These are phyloP conservation scores for Blastobotrys peoriensis DNA, from an alignment of 805 yeast genomes.

Conservation along the genomic window DNA sequence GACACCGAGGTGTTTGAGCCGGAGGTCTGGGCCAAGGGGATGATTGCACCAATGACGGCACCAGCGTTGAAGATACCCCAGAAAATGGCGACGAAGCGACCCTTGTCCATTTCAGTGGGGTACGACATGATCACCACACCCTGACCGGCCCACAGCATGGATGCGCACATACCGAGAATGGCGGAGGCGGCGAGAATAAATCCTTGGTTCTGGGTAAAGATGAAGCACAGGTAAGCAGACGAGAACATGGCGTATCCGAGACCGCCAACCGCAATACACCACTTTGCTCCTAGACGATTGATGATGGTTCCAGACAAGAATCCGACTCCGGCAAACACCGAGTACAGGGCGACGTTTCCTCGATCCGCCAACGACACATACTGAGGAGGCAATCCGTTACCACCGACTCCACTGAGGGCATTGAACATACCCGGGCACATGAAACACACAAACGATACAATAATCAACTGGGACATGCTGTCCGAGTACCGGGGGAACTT, in stretches of 20 bases:
- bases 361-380: not conserved
- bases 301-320: conserved; percentile 52
- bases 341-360: conserved; percentile 43
- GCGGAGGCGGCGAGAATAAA: conserved; percentile 54
- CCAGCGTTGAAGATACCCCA: conserved; percentile 60
- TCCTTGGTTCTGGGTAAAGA: conserved; percentile 42
- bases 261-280: conserved; percentile 39
- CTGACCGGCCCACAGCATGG: conserved; percentile 54
- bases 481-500: conserved; percentile 35
- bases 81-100: conserved; percentile 46
- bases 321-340: conserved; percentile 52
- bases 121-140: conserved; percentile 48
- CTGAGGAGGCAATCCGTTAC: conserved; percentile 31
- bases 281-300: conserved; percentile 43
- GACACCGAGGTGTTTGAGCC: conserved; percentile 29
- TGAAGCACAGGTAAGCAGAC: conserved; percentile 39
- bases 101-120: conserved; percentile 47
- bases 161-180: conserved; percentile 49
- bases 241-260: conserved; percentile 43
- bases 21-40: conserved; percentile 50
- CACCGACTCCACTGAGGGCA: conserved; percentile 46
- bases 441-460: conserved; percentile 41
- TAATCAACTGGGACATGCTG: conserved; percentile 37
- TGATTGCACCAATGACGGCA: conserved; percentile 52
- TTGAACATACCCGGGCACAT: conserved; percentile 47